phyloP scores from a whole-genome alignment of 202 grass and related monocot genomes.

The Zizania palustris region DNA sequence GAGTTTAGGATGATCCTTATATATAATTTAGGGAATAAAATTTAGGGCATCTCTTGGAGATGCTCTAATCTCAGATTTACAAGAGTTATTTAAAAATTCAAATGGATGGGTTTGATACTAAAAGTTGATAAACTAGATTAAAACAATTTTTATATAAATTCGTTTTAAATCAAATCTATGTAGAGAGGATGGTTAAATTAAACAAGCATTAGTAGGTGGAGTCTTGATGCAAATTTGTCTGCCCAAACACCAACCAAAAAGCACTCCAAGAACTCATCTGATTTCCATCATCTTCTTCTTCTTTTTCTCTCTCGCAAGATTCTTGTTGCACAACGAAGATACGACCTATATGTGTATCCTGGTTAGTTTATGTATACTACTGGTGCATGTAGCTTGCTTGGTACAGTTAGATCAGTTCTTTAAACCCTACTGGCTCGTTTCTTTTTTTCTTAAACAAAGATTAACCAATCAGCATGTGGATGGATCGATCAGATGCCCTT shows the following conservation, averaged over 20 bases:
- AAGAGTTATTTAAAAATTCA: no score
- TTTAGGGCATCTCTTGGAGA: no score
- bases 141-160: no score
- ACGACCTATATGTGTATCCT: background rate
- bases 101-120: no score
- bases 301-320: background rate
- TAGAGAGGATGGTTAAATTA: background rate
- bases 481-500: background rate
- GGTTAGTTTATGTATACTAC: background rate
- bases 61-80: no score
- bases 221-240: slow-evolving; percentile 3
- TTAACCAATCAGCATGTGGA: slow-evolving; percentile 21
- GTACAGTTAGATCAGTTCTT: slow-evolving; percentile 5
- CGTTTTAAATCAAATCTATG: no score
- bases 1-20: no score
- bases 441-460: slow-evolving; percentile 3
- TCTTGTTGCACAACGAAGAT: background rate
- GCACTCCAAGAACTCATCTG: background rate
- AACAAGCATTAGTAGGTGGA: background rate
- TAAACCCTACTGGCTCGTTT: background rate
- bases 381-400: background rate
- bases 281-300: background rate
- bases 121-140: no score
- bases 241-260: slow-evolving; percentile 19
- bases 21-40: no score